These are phyloP conservation scores for Oryza coarctata DNA, from an alignment of 176 grass and related monocot genomes.

Conservation along the genomic window DNA sequence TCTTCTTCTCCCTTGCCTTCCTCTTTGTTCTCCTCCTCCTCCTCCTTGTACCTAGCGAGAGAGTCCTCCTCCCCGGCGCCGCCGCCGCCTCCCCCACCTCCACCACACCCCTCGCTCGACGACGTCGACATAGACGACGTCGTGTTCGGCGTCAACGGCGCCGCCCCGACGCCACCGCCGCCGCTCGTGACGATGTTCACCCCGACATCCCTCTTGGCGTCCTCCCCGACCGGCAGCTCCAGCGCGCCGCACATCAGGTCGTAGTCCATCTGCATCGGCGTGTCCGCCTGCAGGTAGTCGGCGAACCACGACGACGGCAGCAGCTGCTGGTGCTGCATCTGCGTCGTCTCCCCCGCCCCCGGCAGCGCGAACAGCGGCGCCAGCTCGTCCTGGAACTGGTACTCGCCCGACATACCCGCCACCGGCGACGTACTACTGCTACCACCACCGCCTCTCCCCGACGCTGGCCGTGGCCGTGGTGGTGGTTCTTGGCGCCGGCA, in stretches of 20 bases:
- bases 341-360: neutral
- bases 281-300: slow-evolving; percentile 24
- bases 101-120: slow-evolving; percentile 61
- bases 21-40: slow-evolving; percentile 46
- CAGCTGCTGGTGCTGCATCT: slow-evolving; percentile 12
- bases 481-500: slow-evolving; percentile 2
- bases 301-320: slow-evolving; percentile 15
- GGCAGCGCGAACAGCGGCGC: slow-evolving; percentile 59
- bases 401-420: slow-evolving; percentile 44
- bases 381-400: slow-evolving; percentile 67
- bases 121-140: slow-evolving; percentile 76
- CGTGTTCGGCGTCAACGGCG: slow-evolving; percentile 65
- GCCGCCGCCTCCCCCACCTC: neutral
- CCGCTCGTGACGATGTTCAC: neutral
- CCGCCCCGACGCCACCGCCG: slow-evolving; percentile 6
- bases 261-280: slow-evolving; percentile 40
- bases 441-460: neutral
- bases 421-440: neutral
- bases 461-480: neutral
- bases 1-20: slow-evolving; percentile 33
- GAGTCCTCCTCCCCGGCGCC: slow-evolving; percentile 49
- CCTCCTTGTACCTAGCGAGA: slow-evolving; percentile 51
- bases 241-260: slow-evolving; percentile 48
- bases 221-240: slow-evolving; percentile 40
- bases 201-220: neutral